Evolutionary conservation across 495 filamentous ascomycete genomes (phyloP).

Genomic region (Podospora sp.): DNA sequence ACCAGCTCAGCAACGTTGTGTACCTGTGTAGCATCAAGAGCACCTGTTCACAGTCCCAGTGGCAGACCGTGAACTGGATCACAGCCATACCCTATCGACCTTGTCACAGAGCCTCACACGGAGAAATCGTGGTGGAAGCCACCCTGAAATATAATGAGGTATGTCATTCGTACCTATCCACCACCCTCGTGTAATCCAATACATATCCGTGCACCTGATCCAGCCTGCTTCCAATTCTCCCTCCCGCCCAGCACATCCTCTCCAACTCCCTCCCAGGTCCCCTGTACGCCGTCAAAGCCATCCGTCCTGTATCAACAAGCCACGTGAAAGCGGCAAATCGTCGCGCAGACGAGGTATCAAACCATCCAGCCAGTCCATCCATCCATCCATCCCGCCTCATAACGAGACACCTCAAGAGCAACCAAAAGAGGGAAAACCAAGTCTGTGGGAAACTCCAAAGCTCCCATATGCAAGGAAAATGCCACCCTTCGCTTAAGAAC

Average conservation of each 20-base stretch:
- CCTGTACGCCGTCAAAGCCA: not conserved
- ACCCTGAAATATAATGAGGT: too few species aligned
- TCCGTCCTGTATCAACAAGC: not conserved
- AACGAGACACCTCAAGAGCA: not conserved
- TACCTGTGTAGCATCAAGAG: too few species aligned
- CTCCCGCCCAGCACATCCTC: too few species aligned
- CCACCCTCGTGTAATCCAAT: not conserved
- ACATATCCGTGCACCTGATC: not conserved
- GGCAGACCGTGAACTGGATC: too few species aligned
- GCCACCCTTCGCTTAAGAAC: not conserved
- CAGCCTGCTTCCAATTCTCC: not conserved
- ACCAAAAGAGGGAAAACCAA: not conserved
- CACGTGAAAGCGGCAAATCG: not conserved
- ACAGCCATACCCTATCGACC: too few species aligned
- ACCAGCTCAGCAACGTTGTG: too few species aligned
- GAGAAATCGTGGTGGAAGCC: too few species aligned
- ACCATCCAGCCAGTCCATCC: not conserved
- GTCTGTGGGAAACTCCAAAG: not conserved
- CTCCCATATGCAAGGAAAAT: not conserved
- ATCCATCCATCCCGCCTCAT: not conserved
- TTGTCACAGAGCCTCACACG: too few species aligned
- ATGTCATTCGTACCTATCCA: too few species aligned
- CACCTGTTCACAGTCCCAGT: too few species aligned
- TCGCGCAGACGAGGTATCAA: conserved; percentile 1
- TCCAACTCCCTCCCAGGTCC: not conserved